Base-by-base conservation (phyloP, 768 basidiomycete genomes). In the Mycena galericulata region DNA sequence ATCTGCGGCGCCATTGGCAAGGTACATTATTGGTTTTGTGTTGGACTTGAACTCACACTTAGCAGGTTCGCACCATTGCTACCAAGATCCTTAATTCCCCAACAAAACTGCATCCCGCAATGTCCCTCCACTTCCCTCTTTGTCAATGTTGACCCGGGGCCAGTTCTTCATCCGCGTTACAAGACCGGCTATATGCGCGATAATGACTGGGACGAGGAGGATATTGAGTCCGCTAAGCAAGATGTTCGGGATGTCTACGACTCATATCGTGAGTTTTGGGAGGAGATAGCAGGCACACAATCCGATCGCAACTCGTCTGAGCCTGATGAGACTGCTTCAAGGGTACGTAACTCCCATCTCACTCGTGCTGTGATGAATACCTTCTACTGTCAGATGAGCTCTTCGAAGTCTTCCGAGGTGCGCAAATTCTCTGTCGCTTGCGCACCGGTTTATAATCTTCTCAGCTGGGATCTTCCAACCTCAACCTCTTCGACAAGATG, bases 11-110 rank as follows among this genome's bases (percentile, higher is more conserved):
- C 71, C 2, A 17, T 65, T 20, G 26, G 29, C 3, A 65, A 65
- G 56, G 64, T 58, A 14, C 41, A n/a, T 30, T 45, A 5, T 55
- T 4, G 22, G 5, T 17, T 38, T 40, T 57, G 29, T 27, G 12
- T 18, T 14, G n/a, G n/a, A n/a, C n/a, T n/a, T 32, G 20, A 45
- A 15, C n/a, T 15, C 45, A n/a, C 29, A 8, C 45, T 32, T 51
- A 50, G 27, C 30, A 76, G 72, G 53, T 65, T 30, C 70, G 72
- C 20, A 73, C 69, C 27, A 26, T 73, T 20, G 46, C 74, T 15
- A 73, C 55, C 68, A 72, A 71, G 49, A 73, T 72, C 29, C 53
- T 73, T 14, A 47, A 76, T 49, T 79, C 70, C 61, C 70, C n/a
- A 0, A 81, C 73, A 0, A 69, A 70, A 7, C 51, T 78, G 29